A percentile compares a stretch with the other conserved stretches of the same genome.
phyloP scores from a whole-genome alignment of 352 stramenopile genomes.

The Elongisporangium senticosum region DNA sequence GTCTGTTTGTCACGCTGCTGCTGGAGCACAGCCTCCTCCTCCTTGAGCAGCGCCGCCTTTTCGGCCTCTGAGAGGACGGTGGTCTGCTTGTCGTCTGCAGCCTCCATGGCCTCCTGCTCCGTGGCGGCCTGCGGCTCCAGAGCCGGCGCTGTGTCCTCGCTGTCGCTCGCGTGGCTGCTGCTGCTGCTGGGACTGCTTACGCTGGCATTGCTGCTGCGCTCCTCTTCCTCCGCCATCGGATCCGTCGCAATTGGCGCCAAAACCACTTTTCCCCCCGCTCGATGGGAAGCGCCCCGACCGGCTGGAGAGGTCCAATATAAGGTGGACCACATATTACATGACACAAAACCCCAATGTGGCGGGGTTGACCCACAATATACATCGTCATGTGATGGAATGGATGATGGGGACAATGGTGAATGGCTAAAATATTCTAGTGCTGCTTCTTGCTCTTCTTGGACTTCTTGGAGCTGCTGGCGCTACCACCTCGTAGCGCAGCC shows the following conservation, averaged over 20 bases:
- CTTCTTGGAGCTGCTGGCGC: slow-evolving; percentile 21
- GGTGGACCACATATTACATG: neutral
- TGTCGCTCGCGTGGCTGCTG: slow-evolving; percentile 15
- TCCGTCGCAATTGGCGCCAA: slow-evolving; percentile 8
- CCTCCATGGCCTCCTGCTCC: slow-evolving; percentile 8
- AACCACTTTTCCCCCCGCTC: neutral
- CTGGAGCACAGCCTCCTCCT: slow-evolving; percentile 64
- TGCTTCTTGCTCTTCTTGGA: slow-evolving; percentile 49
- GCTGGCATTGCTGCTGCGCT: slow-evolving; percentile 21
- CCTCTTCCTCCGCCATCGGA: slow-evolving; percentile 25
- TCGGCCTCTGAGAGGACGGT: slow-evolving; percentile 51
- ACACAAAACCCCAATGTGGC: no score
- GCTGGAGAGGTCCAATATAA: neutral
- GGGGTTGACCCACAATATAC: no score
- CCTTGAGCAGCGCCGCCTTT: slow-evolving; percentile 43
- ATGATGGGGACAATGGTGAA: no score
- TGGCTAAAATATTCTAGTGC: slow-evolving; percentile 5
- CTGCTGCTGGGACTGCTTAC: slow-evolving; percentile 20
- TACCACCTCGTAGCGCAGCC: slow-evolving; percentile 42
- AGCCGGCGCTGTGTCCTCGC: slow-evolving; percentile 10
- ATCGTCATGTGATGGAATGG: no score
- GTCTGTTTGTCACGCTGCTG: slow-evolving; percentile 75
- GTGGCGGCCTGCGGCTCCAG: slow-evolving; percentile 2
- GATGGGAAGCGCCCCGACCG: neutral
- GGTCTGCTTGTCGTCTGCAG: slow-evolving; percentile 24